A percentile compares a stretch with the other conserved stretches of the same genome.
These are phyloP conservation scores for Ceratocystis papillata DNA, from an alignment of 2,329 filamentous ascomycete species.

Conservation along the genomic window DNA sequence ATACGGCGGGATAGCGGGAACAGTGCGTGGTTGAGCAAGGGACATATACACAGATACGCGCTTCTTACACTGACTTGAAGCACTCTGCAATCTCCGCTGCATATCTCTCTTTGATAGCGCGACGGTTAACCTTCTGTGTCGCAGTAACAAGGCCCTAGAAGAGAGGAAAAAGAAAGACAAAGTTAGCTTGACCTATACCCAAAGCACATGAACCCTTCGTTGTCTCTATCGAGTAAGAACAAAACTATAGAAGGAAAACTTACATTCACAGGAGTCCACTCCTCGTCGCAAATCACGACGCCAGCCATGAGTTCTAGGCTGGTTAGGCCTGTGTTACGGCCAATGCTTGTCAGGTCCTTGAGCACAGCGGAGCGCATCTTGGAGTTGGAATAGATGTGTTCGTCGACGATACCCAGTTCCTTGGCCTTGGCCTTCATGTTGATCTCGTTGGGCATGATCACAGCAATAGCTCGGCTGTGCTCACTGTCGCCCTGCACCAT, in stretches of 20 bases:
- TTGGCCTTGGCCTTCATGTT: slow-evolving; percentile 49
- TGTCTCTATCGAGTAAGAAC: not conserved
- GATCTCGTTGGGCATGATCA: slow-evolving; percentile 61
- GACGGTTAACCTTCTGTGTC: slow-evolving; percentile 51
- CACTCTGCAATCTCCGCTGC: slow-evolving; percentile 41
- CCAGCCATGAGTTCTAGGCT: slow-evolving; percentile 65
- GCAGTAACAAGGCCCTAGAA: slow-evolving; percentile 47
- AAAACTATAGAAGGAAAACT: slow-evolving; percentile 34
- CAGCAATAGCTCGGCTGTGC: slow-evolving; percentile 67
- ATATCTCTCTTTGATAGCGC: slow-evolving; percentile 41
- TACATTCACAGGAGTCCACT: slow-evolving; percentile 79
- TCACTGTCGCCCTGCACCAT: slow-evolving; percentile 73
- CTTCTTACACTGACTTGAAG: slow-evolving; percentile 29
- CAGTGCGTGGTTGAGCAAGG: not conserved
- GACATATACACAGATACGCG: not conserved
- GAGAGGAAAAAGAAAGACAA: not conserved
- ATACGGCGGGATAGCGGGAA: no score
- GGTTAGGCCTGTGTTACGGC: slow-evolving; percentile 53
- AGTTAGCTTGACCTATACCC: slow-evolving; percentile 26
- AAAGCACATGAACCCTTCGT: not conserved
- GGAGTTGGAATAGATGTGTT: slow-evolving; percentile 55
- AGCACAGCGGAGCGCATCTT: slow-evolving; percentile 52
- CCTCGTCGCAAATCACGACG: slow-evolving; percentile 69
- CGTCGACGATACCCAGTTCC: slow-evolving; percentile 52
- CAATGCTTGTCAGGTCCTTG: slow-evolving; percentile 58